Base-by-base conservation (phyloP, 1,284 basidiomycete genomes). In the Exobasidium cylindrosporum region DNA sequence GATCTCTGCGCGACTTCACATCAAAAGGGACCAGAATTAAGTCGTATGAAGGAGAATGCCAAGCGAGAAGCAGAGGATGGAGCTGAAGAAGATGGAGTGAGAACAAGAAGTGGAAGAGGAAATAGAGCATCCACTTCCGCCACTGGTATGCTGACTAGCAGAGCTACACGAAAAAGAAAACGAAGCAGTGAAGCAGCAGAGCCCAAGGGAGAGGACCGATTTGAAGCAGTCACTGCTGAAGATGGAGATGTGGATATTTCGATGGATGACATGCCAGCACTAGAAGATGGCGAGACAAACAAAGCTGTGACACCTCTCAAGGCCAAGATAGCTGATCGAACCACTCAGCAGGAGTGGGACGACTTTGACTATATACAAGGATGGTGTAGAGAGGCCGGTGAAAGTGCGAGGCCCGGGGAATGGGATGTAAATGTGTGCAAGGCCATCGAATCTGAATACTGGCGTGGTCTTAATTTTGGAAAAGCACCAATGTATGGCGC, bases 401-500 rank as follows among this genome's bases (percentile, higher is more conserved):
- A 57, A 31, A 49, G 31, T 45, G 29, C 64, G 52, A 31, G n/a
- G 21, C 11, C 46, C 47, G 17, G 31, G 10, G 72, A 66, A 1
- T 79, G 76, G 76, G 63, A 64, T 10, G 60, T 60, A 14, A 63
- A 43, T 24, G 57, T 90, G 59, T 97, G 94, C 80, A 85, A 87
- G 64, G 87, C 89, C 65, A 85, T 98, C 29, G 95, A 97, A 81
- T 84, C 91, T 52, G 86, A 89, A 64, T 97, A 89, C 80, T 99
- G 96, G 95, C 85, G 92, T 61, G 90, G 89, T 67, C 88, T 90
- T 80, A 89, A 90, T 13, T 82, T 96, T 24, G 91, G 92, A 6
- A 90, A 88, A 70, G 85, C 92, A 86, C 93, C 57, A 89, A 93
- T 83, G 94, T 99, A 99, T 81, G 95, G 95, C 32, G 95, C 96